phyloP scores from a whole-genome alignment of 257 asterid genomes.

The Vinca minor region DNA sequence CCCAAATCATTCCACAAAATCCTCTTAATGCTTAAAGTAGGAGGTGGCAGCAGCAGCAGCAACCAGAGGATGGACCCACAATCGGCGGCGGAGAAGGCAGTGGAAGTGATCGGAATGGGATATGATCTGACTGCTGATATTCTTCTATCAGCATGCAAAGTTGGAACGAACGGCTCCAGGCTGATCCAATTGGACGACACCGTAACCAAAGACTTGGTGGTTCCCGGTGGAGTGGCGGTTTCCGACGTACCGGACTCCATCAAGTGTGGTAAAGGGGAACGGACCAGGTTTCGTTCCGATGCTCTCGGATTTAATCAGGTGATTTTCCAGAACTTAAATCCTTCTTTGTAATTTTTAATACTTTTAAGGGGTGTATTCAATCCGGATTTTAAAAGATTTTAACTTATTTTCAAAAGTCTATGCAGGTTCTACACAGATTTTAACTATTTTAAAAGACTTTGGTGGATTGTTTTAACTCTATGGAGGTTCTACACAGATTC shows the following conservation, averaged over 20 bases:
- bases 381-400: too few species aligned
- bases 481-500: too few species aligned
- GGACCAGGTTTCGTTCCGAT: slow-evolving; percentile 74
- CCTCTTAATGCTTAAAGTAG: too few species aligned
- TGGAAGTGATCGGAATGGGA: slow-evolving; percentile 58
- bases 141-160: slow-evolving; percentile 51
- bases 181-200: slow-evolving; percentile 45
- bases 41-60: not conserved
- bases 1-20: too few species aligned
- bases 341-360: too few species aligned
- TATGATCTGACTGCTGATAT: slow-evolving; percentile 58
- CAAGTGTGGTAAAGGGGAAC: slow-evolving; percentile 79
- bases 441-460: too few species aligned
- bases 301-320: slow-evolving; percentile 65
- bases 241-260: slow-evolving; percentile 44
- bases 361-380: too few species aligned
- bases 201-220: slow-evolving; percentile 36
- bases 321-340: not conserved
- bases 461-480: too few species aligned
- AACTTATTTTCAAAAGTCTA: too few species aligned
- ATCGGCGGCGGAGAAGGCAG: slow-evolving; percentile 67
- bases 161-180: slow-evolving; percentile 49
- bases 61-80: not conserved
- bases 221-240: slow-evolving; percentile 62
- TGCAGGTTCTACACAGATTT: too few species aligned